Evolutionary conservation across 2,329 filamentous ascomycete species (phyloP).

Genomic region (Daldinia sp.): DNA sequence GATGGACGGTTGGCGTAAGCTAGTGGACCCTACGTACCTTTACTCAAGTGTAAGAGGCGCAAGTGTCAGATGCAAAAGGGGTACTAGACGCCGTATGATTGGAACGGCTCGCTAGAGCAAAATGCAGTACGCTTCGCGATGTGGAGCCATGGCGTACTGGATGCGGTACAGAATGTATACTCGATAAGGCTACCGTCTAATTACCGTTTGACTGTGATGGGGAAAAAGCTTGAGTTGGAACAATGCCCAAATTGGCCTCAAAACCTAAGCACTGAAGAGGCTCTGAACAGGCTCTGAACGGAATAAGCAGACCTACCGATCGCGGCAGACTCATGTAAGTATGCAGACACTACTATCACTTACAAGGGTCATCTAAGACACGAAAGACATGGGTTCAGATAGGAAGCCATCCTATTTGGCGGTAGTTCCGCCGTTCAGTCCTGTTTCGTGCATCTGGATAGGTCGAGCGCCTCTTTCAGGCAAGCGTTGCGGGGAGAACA

Average conservation of each 20-base stretch:
- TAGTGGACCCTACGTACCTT: constrained; percentile 35
- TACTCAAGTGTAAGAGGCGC: constrained; percentile 29
- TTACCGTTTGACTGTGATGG: constrained; percentile 24
- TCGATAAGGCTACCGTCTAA: constrained; percentile 36
- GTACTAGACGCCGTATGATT: constrained; percentile 29
- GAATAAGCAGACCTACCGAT: constrained; percentile 33
- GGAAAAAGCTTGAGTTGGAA: constrained; percentile 25
- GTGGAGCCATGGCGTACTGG: constrained; percentile 30
- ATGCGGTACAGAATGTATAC: not conserved
- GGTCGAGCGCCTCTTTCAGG: constrained; percentile 38
- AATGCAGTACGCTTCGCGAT: constrained; percentile 26
- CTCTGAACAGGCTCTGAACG: no score
- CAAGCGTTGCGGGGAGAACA: constrained; percentile 37
- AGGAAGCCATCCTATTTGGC: constrained; percentile 40
- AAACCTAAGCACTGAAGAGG: constrained; percentile 30
- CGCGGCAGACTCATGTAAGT: constrained; percentile 36
- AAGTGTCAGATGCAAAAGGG: constrained; percentile 37
- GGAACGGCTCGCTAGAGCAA: constrained; percentile 27
- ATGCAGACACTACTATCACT: constrained; percentile 37
- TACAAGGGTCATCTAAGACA: constrained; percentile 39
- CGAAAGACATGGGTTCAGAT: constrained; percentile 26
- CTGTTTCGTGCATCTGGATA: constrained; percentile 32
- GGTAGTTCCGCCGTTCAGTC: constrained; percentile 28
- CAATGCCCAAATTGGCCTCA: constrained; percentile 34
- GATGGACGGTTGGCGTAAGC: constrained; percentile 27